Evolutionary conservation across 2,329 filamentous ascomycete genomes (phyloP).

Genomic region (Paecilomyces formosus): DNA sequence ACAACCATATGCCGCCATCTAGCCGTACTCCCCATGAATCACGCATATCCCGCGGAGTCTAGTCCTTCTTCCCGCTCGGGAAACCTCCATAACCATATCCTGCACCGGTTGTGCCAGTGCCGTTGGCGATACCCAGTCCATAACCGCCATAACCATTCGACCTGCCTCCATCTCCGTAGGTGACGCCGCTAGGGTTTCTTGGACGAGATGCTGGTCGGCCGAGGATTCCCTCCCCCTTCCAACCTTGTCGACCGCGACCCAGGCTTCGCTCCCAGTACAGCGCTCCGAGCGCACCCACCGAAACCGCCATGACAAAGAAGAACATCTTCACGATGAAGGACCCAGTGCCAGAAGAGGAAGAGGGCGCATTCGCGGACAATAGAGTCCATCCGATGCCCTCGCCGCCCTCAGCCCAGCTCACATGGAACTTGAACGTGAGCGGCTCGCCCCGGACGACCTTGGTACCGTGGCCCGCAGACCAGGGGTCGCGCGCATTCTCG

Average conservation of each 20-base stretch:
- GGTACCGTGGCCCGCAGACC: conserved; percentile 42
- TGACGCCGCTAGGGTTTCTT: conserved; percentile 44
- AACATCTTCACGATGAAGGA: conserved; percentile 22
- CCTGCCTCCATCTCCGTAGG: conserved; percentile 46
- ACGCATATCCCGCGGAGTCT: conserved; percentile 1
- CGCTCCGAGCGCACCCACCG: conserved; percentile 26
- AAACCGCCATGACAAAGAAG: conserved; percentile 29
- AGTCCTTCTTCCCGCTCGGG: conserved; percentile 36
- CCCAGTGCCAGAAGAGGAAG: conserved; percentile 2
- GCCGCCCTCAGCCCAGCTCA: conserved; percentile 61
- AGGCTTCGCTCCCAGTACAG: conserved; percentile 29
- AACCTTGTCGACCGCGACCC: conserved; percentile 14
- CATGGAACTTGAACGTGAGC: conserved; percentile 67
- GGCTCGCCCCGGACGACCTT: conserved; percentile 83
- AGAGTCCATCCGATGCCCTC: conserved; percentile 27
- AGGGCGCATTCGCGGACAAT: conserved; percentile 2
- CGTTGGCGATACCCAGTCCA: conserved; percentile 27
- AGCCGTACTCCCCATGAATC: not conserved
- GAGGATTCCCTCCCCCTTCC: conserved; percentile 41
- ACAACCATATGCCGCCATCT: not conserved
- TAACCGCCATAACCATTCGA: conserved; percentile 52
- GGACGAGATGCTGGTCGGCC: conserved; percentile 35
- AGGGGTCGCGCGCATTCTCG: conserved; percentile 38
- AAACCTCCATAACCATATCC: conserved; percentile 32
- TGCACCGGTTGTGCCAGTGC: conserved; percentile 8